These are phyloP conservation scores for Baorangia bicolor DNA, from an alignment of 768 basidiomycete species.

Conservation along the genomic window DNA sequence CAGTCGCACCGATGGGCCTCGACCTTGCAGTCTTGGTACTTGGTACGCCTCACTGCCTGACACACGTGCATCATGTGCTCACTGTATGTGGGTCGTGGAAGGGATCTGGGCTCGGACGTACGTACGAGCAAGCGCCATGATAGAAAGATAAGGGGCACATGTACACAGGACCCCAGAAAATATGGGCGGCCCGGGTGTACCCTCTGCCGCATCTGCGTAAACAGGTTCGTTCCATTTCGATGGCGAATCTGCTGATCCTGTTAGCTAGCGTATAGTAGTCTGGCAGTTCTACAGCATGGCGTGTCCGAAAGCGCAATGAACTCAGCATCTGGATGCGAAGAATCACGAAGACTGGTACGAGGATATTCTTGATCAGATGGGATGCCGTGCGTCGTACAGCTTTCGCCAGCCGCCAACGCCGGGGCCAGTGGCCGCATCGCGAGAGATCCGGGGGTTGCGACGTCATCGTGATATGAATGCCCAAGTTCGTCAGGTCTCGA, in stretches of 20 bases:
- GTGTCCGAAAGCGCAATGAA: not conserved
- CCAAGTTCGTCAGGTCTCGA: not conserved
- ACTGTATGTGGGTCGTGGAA: not conserved
- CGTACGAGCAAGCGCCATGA: slow-evolving; percentile 10
- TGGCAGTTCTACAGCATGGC: slow-evolving; percentile 2
- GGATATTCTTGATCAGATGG: not conserved
- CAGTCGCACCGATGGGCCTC: not conserved
- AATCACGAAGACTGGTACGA: not conserved
- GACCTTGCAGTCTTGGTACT: not conserved
- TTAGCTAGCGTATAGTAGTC: not conserved
- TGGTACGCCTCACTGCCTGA: not conserved
- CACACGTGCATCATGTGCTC: slow-evolving; percentile 10
- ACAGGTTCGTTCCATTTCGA: not conserved
- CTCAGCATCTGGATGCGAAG: not conserved
- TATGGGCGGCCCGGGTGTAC: slow-evolving; percentile 1
- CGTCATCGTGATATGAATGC: not conserved
- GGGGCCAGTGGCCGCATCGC: not conserved
- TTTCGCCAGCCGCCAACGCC: not conserved
- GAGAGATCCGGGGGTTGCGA: not conserved
- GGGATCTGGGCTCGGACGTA: slow-evolving; percentile 13
- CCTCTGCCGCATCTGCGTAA: slow-evolving; percentile 16
- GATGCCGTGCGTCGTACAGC: not conserved
- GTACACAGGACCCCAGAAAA: slow-evolving; percentile 19
- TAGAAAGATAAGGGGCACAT: slow-evolving; percentile 17
- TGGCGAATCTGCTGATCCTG: not conserved